phyloP scores from a whole-genome alignment of 2,329 filamentous ascomycete species.

The Monosporascus cannonballus region DNA sequence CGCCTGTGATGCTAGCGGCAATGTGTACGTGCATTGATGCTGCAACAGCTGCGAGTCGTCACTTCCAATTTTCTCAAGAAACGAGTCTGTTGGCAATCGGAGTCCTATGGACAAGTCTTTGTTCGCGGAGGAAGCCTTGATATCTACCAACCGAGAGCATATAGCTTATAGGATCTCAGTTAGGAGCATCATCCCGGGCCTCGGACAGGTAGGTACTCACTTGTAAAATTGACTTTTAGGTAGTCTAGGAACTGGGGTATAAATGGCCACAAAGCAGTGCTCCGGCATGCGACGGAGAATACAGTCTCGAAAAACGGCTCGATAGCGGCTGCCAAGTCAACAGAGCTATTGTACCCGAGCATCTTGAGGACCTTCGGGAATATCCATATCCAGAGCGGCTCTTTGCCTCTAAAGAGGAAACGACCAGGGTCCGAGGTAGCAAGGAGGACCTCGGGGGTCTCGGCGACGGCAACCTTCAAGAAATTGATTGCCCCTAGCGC shows the following conservation, averaged over 20 bases:
- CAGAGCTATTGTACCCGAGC: slow-evolving; percentile 45
- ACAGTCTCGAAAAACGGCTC: slow-evolving; percentile 46
- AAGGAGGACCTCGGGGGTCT: slow-evolving; percentile 64
- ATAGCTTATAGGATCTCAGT: slow-evolving; percentile 18
- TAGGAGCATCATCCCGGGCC: not conserved
- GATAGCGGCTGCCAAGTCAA: slow-evolving; percentile 44
- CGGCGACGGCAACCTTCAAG: slow-evolving; percentile 65
- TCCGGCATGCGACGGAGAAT: slow-evolving; percentile 37
- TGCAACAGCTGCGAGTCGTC: slow-evolving; percentile 15
- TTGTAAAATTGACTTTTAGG: slow-evolving; percentile 39
- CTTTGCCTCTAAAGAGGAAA: slow-evolving; percentile 47
- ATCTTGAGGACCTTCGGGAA: slow-evolving; percentile 53
- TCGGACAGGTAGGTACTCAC: slow-evolving; percentile 28
- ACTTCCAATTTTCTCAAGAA: slow-evolving; percentile 23
- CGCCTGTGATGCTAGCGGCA: slow-evolving; percentile 36
- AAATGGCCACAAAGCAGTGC: slow-evolving; percentile 42
- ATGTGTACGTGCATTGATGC: slow-evolving; percentile 33
- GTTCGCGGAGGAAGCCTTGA: slow-evolving; percentile 19
- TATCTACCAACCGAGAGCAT: slow-evolving; percentile 18
- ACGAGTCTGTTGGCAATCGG: slow-evolving; percentile 33
- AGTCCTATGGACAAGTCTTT: slow-evolving; percentile 23
- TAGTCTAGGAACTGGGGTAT: slow-evolving; percentile 40
- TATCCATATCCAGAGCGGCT: slow-evolving; percentile 61
- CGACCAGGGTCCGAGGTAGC: slow-evolving; percentile 33
- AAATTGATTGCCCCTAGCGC: slow-evolving; percentile 71